Evolutionary conservation across 768 basidiomycete species (phyloP).

Genomic region (Myochromella boudieri): DNA sequence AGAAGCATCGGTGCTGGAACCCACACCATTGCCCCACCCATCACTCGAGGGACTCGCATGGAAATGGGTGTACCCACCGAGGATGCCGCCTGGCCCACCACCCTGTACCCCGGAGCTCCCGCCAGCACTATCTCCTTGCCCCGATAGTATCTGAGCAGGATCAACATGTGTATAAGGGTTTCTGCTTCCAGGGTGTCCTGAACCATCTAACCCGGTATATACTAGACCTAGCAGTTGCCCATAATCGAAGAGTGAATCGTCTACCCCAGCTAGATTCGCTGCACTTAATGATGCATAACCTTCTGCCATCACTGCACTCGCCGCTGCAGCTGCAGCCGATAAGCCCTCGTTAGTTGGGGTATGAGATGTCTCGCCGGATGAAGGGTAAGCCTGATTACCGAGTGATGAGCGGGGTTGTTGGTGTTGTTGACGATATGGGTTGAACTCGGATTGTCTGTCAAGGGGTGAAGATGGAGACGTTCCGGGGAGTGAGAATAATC

Average conservation of each 20-base stretch:
- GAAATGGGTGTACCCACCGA: constrained; percentile 49
- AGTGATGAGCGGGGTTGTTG: constrained; percentile 22
- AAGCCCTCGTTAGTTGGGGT: constrained; percentile 44
- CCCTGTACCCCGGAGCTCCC: constrained; percentile 15
- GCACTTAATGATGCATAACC: constrained; percentile 67
- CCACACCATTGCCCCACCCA: constrained; percentile 71
- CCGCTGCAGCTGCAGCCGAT: constrained; percentile 63
- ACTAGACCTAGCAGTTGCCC: constrained; percentile 66
- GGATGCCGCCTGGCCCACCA: constrained; percentile 30
- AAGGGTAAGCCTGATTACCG: constrained; percentile 20
- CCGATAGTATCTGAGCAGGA: constrained; percentile 79
- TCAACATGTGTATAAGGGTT: constrained; percentile 82
- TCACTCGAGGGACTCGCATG: constrained; percentile 83
- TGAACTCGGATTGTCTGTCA: constrained; percentile 17
- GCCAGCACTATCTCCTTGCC: constrained; percentile 23
- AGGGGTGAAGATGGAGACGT: constrained; percentile 25
- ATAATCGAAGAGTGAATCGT: constrained; percentile 61
- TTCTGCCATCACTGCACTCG: constrained; percentile 71
- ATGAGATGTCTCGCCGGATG: constrained; percentile 25
- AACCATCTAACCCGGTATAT: constrained; percentile 53
- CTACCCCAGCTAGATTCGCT: constrained; percentile 49
- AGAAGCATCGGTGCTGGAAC: constrained; percentile 69
- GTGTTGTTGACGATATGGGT: constrained; percentile 12
- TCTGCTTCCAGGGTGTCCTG: constrained; percentile 28
- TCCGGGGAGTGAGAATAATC: constrained; percentile 53